A percentile compares a stretch with the other conserved stretches of the same genome.
These are phyloP conservation scores for Pseudotsuga menziesii DNA, from an alignment of 75 land plant species.

Conservation along the genomic window DNA sequence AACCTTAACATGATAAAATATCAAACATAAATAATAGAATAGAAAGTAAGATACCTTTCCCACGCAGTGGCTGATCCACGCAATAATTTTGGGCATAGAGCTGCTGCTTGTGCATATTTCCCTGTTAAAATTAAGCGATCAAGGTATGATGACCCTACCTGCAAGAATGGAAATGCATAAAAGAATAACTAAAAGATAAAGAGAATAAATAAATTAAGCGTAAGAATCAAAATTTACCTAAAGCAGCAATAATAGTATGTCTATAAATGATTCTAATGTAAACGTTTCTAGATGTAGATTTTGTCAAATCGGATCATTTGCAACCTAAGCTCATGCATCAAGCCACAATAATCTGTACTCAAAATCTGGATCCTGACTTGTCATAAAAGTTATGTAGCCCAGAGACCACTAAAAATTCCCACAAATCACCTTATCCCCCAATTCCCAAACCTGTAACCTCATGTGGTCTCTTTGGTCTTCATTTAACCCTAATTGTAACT, in stretches of 20 bases:
- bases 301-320: too few relatives aligned
- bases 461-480: too few relatives aligned
- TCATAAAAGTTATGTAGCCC: neutral
- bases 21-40: conserved; percentile 1
- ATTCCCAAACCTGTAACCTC: too few relatives aligned
- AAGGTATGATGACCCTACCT: conserved; percentile 95
- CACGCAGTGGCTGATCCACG: conserved; percentile 94
- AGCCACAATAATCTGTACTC: too few relatives aligned
- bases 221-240: neutral
- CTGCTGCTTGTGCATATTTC: conserved; percentile 95
- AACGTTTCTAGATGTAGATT: too few relatives aligned
- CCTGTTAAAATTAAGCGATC: conserved; percentile 84
- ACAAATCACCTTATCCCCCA: too few relatives aligned
- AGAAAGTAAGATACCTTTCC: conserved; percentile 69
- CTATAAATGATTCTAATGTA: neutral
- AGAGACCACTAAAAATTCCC: neutral
- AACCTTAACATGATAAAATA: neutral
- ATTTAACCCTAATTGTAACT: too few relatives aligned
- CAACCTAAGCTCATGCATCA: too few relatives aligned
- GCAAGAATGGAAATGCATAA: neutral
- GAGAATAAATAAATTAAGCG: neutral
- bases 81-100: conserved; percentile 87
- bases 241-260: neutral
- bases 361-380: too few relatives aligned
- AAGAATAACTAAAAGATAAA: conserved; percentile 1